Evolutionary conservation across 768 basidiomycete genomes (phyloP), one percentile per base, ranked within the genome.

Genomic region (Phylloporus rhodoxanthus): DNA sequence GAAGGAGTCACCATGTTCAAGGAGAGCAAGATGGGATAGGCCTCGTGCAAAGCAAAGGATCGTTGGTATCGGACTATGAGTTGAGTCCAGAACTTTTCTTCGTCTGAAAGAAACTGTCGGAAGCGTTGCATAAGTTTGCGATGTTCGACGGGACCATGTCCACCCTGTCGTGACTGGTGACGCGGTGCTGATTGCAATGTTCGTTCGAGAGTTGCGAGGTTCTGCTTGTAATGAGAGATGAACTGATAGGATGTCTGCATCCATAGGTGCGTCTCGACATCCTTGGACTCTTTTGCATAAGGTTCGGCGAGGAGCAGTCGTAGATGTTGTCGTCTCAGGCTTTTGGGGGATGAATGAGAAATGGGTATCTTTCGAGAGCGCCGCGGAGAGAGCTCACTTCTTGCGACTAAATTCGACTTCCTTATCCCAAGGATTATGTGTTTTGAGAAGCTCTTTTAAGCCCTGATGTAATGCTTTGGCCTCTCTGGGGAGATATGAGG

Each of bases 41-140:
- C 84, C 57, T 87, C 82, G 33, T 78, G 72, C n/a, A 93, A 74
- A 5, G 68, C 76, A 53, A 88, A 91, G 8, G 83, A 75, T 49
- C 83, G 79, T 40, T 83, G 82, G 54, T 93, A 73, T 30, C 92
- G 80, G 42, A 82, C 71, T 39, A 93, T 75, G 17, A 98, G 76
- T 51, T 84, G 80, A 25, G 77, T 80, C 87, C 93, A 99, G 68
- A 95, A 96, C 58, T 83, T 85, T 64, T 94, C 90, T 66, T 99
- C 95, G 28, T 87, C 83, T 0, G 83, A 77, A 13, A 99, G 79
- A 64, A 93, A 96, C 59, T 91, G 85, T 30, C 87, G 78, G 72
- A 99, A 98, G 36, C 90, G 81, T 41, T 90, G 86, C 14, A 92
- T 68, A 26, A 92, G 77, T 64, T 90, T 95, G 57, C 91, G 83